Conservation (phyloP, 257 asterid genomes). For the Penstemon davidsonii region DNA sequence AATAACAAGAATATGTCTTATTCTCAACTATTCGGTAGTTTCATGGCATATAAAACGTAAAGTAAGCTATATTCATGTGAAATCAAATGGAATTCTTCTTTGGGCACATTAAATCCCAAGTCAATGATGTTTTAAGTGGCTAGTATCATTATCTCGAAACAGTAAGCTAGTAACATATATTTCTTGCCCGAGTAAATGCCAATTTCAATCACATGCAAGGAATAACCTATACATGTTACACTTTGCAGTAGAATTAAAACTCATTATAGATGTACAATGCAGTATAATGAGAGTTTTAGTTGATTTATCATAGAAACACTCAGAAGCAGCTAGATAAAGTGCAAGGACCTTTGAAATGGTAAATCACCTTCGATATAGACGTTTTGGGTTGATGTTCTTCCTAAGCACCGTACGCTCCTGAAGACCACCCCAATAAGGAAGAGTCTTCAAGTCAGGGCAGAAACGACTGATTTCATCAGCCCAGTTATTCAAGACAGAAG, state of each 20-base stretch:
- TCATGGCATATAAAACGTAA: not conserved
- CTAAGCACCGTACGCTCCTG: constrained; percentile 85
- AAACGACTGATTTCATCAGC: constrained; percentile 98
- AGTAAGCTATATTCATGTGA: constrained; percentile 1
- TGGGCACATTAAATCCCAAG: constrained; percentile 8
- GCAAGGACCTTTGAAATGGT: constrained; percentile 14
- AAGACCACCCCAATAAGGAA: constrained; percentile 96
- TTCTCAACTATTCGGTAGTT: not conserved
- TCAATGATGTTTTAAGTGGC: constrained; percentile 9
- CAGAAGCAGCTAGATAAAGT: constrained; percentile 25
- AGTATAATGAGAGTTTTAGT: constrained; percentile 5
- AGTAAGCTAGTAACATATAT: not conserved
- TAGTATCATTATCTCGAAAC: not conserved
- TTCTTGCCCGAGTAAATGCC: constrained; percentile 9
- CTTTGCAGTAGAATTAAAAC: constrained; percentile 15
- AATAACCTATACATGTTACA: not conserved
- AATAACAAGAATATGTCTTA: not conserved
- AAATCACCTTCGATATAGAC: constrained; percentile 86
- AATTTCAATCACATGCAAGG: constrained; percentile 4
- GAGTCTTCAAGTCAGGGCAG: constrained; percentile 94
- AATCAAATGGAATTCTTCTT: not conserved
- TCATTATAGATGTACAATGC: constrained; percentile 1
- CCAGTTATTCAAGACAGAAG: constrained; percentile 96
- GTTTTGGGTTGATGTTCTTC: constrained; percentile 95
- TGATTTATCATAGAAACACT: constrained; percentile 13